Evolutionary conservation across 306 rosid species (phyloP).

Genomic region (Quillaja saponaria): DNA sequence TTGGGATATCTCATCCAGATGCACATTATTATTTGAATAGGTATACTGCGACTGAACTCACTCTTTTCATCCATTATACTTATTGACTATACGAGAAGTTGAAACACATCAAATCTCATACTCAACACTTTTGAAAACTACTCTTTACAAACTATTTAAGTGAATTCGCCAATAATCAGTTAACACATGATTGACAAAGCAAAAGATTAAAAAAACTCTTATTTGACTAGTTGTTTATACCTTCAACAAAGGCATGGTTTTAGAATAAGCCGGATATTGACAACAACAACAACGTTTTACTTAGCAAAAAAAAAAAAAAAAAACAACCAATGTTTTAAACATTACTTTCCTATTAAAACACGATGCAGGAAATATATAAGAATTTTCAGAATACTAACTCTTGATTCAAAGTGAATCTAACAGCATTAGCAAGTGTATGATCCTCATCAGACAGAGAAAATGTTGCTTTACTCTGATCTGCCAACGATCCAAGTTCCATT

Average conservation of each 20-base stretch:
- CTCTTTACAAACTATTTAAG: too few relatives aligned
- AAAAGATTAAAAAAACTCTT: not conserved
- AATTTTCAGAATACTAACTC: slow-evolving; percentile 49
- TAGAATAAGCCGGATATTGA: not conserved
- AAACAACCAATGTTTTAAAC: not conserved
- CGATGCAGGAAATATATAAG: not conserved
- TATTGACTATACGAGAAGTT: too few relatives aligned
- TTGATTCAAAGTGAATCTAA: slow-evolving; percentile 71
- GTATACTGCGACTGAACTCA: too few relatives aligned
- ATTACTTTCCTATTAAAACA: not conserved
- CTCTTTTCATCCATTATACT: too few relatives aligned
- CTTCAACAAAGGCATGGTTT: not conserved
- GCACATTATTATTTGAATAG: too few relatives aligned
- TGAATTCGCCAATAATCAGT: too few relatives aligned
- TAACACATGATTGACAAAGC: not conserved
- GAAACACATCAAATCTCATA: too few relatives aligned
- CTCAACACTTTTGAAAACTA: too few relatives aligned
- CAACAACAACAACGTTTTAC: not conserved
- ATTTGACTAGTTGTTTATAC: not conserved
- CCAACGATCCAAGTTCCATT: slow-evolving; percentile 66
- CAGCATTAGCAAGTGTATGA: slow-evolving; percentile 74
- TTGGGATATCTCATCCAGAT: too few relatives aligned
- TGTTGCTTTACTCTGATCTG: slow-evolving; percentile 61
- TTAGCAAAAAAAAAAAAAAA: not conserved
- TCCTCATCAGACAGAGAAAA: slow-evolving; percentile 69